Percentiles rank a stretch among this genome's conserved stretches.
phyloP scores from a whole-genome alignment of 2,329 filamentous ascomycete species.

The Colletotrichum tropicicola region DNA sequence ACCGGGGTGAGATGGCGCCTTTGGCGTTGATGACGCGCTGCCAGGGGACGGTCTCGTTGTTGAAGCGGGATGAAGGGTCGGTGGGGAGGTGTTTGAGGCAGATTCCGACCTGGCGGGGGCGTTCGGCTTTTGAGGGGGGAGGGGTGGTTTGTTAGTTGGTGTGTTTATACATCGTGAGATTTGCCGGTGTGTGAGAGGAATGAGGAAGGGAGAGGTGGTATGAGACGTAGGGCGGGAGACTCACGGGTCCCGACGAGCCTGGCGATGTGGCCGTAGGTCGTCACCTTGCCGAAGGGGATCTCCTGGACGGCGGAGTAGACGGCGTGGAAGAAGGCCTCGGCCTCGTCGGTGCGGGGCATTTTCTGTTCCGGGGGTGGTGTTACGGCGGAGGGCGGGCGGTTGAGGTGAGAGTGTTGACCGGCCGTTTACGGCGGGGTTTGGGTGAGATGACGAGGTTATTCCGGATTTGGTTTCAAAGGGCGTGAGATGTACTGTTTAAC shows the following conservation, averaged over 20 bases:
- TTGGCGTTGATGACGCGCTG: conserved; percentile 91
- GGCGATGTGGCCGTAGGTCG: conserved; percentile 86
- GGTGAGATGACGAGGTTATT: no score
- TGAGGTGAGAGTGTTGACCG: neutral
- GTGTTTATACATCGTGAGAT: neutral
- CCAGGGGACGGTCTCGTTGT: conserved; percentile 87
- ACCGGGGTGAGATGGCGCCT: conserved; percentile 88
- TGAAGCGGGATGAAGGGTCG: conserved; percentile 64
- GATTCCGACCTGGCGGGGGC: conserved; percentile 86
- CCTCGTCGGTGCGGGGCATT: conserved; percentile 80
- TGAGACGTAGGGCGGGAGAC: conserved; percentile 34
- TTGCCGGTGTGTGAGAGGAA: neutral
- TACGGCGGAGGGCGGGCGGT: neutral
- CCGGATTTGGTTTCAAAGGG: no score
- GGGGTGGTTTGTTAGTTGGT: no score
- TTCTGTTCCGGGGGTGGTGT: neutral
- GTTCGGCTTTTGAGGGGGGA: conserved; percentile 65
- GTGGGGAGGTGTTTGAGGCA: conserved; percentile 86
- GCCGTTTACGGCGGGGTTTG: neutral
- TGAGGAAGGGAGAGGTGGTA: neutral
- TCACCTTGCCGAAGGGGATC: conserved; percentile 84
- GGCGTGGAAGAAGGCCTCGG: conserved; percentile 75
- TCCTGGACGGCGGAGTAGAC: conserved; percentile 89
- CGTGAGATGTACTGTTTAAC: no score
- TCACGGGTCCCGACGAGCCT: conserved; percentile 76